Evolutionary conservation across 2,329 filamentous ascomycete species (phyloP).

Genomic region (Aureobasidium leucospermi): DNA sequence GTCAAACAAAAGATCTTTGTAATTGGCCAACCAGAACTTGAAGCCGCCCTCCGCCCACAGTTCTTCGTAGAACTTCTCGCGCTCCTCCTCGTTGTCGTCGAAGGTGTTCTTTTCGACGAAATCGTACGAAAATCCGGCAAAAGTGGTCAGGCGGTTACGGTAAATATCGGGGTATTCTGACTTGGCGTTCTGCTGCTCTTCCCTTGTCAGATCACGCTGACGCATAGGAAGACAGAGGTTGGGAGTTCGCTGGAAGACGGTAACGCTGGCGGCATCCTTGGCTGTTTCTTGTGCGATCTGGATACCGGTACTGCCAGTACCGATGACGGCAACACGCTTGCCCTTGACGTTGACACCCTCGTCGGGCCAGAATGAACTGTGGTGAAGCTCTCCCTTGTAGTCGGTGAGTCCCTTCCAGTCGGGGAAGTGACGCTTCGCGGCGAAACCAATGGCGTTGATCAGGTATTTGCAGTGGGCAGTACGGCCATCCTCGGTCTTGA

Average conservation of each 20-base stretch:
- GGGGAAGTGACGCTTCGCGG: conserved; percentile 33
- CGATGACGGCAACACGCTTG: conserved; percentile 36
- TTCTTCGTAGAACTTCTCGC: conserved; percentile 37
- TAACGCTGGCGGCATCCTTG: conserved; percentile 34
- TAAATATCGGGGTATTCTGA: conserved; percentile 43
- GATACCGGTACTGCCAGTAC: conserved; percentile 37
- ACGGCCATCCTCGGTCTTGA: conserved; percentile 47
- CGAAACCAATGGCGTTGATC: conserved; percentile 32
- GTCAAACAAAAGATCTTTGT: conserved; percentile 35
- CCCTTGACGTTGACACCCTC: conserved; percentile 26
- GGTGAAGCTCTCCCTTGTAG: conserved; percentile 33
- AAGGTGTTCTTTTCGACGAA: conserved; percentile 48
- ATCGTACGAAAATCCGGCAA: conserved; percentile 54
- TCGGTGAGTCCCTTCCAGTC: conserved; percentile 28
- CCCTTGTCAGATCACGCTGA: conserved; percentile 39
- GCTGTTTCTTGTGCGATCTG: conserved; percentile 31
- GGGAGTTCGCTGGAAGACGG: conserved; percentile 60
- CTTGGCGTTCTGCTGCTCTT: conserved; percentile 45
- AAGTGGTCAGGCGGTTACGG: conserved; percentile 44
- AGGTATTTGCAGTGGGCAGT: conserved; percentile 32
- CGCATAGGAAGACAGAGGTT: conserved; percentile 58
- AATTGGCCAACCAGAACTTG: conserved; percentile 37
- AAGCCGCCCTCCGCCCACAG: conserved; percentile 33
- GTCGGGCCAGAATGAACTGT: conserved; percentile 36
- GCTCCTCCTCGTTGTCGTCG: conserved; percentile 35